Conservation (phyloP, 2,329 filamentous ascomycete genomes). For the Stromatinia cepivora region DNA sequence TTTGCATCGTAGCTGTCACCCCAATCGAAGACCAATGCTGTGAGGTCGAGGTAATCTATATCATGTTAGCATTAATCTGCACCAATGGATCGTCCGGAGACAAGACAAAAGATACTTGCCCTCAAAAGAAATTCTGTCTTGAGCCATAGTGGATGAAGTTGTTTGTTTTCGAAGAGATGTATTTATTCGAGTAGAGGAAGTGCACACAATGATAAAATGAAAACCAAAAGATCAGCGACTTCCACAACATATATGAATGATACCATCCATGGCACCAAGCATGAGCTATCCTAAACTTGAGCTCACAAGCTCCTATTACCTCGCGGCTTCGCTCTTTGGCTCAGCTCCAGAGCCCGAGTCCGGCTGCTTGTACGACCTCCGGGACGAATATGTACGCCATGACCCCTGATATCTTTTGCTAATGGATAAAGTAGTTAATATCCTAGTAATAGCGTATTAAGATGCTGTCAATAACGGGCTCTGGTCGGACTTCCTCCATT, state of each 20-base stretch:
- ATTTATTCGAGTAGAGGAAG: not conserved
- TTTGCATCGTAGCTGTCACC: conserved; percentile 67
- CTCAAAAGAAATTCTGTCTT: conserved; percentile 22
- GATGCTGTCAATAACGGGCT: not conserved
- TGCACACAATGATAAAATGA: not conserved
- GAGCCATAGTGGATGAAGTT: not conserved
- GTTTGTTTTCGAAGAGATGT: not conserved
- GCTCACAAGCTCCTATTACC: not conserved
- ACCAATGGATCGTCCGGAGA: not conserved
- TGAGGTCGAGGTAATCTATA: conserved; percentile 52
- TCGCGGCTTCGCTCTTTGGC: conserved; percentile 16
- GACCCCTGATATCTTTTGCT: not conserved
- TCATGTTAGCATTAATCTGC: not conserved
- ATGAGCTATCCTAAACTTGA: not conserved
- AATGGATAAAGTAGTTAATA: not conserved
- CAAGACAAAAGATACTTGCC: not conserved
- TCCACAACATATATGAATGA: conserved; percentile 16
- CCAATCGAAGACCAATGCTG: conserved; percentile 58
- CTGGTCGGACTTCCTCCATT: conserved; percentile 12
- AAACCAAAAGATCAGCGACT: not conserved
- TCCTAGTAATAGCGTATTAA: not conserved
- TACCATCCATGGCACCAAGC: not conserved
- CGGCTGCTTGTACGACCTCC: conserved; percentile 18
- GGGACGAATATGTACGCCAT: conserved; percentile 17
- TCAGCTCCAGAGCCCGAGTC: conserved; percentile 14